phyloP scores from a whole-genome alignment of 768 basidiomycete species.

The Tylopilus vinaceipallidus region DNA sequence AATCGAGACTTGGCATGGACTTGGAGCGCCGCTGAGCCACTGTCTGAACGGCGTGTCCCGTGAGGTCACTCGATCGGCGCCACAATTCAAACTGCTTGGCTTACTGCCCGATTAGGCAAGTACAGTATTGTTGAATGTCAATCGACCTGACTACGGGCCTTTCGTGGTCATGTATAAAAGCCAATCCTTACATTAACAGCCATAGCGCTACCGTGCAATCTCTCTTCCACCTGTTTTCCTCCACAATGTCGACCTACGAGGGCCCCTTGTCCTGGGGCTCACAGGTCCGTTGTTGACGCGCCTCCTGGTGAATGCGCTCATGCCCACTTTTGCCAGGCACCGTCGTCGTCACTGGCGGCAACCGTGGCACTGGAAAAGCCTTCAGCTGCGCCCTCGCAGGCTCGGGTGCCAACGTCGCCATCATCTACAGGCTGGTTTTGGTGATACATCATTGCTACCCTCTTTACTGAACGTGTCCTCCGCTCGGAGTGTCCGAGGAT shows the following conservation, averaged over 20 bases:
- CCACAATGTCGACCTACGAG: constrained; percentile 5
- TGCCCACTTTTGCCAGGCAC: constrained; percentile 37
- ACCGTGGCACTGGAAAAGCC: constrained; percentile 58
- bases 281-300: constrained; percentile 24
- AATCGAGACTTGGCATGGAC: constrained; percentile 11
- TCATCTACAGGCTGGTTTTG: constrained; percentile 50
- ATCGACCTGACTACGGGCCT: constrained; percentile 15
- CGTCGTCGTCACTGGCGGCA: constrained; percentile 61
- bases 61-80: constrained; percentile 18
- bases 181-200: too few relatives aligned
- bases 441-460: not conserved
- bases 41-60: not conserved
- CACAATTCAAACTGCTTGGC: not conserved
- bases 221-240: not conserved
- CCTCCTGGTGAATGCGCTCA: rapidly evolving
- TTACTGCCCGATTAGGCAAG: constrained; percentile 5
- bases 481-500: constrained; percentile 42
- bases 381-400: constrained; percentile 51
- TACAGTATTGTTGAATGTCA: constrained; percentile 3
- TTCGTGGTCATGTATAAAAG: constrained; percentile 12
- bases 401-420: constrained; percentile 57
- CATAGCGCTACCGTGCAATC: constrained; percentile 4
- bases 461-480: not conserved
- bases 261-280: constrained; percentile 22
- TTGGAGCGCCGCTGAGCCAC: not conserved